These are phyloP conservation scores for Huiozyma sinensis DNA, from an alignment of 805 yeast species.

Conservation along the genomic window DNA sequence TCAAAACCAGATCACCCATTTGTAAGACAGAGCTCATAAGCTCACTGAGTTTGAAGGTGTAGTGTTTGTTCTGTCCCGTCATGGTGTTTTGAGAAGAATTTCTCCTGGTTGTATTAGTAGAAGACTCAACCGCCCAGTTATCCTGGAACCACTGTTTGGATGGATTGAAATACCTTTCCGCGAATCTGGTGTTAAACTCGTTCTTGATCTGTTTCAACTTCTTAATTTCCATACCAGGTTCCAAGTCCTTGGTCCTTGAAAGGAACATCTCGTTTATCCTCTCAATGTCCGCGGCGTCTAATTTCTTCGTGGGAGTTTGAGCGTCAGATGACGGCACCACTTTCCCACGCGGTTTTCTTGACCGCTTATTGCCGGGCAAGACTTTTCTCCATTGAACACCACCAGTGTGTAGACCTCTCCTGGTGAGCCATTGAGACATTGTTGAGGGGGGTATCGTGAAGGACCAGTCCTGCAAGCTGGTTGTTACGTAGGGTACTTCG, in stretches of 20 bases:
- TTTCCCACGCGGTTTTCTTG: not conserved
- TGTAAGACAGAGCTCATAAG: conserved; percentile 16
- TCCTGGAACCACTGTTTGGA: conserved; percentile 16
- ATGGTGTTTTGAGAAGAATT: not conserved
- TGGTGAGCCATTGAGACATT: not conserved
- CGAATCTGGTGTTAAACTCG: conserved; percentile 13
- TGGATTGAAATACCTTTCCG: conserved; percentile 15
- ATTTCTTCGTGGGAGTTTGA: not conserved
- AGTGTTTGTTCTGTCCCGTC: not conserved
- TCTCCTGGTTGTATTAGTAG: not conserved
- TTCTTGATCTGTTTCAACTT: conserved; percentile 11
- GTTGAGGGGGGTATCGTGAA: not conserved
- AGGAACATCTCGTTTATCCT: conserved; percentile 12
- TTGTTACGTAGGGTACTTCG: not conserved
- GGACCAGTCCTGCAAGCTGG: not conserved
- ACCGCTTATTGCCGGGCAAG: not conserved
- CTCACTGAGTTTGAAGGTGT: not conserved
- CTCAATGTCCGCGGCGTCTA: not conserved
- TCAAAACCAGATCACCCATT: conserved; percentile 56
- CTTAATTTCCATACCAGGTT: conserved; percentile 21
- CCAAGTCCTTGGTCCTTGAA: conserved; percentile 19
- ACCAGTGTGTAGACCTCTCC: not conserved
- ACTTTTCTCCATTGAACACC: not conserved
- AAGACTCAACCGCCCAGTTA: not conserved
- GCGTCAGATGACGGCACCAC: not conserved